Base-by-base conservation (phyloP, 371 early-diverging fungal species). In the Apophysomyces elegans region DNA sequence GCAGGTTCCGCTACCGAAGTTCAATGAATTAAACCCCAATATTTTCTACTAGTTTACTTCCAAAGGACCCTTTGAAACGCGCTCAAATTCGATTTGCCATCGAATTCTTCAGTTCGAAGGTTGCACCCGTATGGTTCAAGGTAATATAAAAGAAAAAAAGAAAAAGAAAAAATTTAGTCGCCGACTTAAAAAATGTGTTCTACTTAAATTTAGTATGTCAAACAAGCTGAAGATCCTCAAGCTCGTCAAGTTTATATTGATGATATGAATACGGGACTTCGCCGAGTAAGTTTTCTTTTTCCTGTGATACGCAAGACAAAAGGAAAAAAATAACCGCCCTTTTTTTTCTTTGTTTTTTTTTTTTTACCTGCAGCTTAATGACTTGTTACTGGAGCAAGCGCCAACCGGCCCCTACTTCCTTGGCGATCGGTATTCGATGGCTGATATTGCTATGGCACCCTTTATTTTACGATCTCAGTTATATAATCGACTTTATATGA, bases 361-460 rank as follows among this genome's bases (percentile, higher is more conserved):
- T 6, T 61, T 62, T 9, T 57, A 70, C 5, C 62, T 38, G 13
- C 65, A 68, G 69, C 56, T 78, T n/a, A 79, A 77, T 64, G 76
- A 79, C 14, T 72, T 85, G 46, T 72, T 86, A 37, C 63, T 64
- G 37, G 66, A 70, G 60, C 86, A 84, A 67, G 71, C 82, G 39
- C 35, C 78, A 16, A 72, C 76, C 0, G 90, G 90, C 0, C 90
- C 90, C 14, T 90, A 85, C 68, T 88, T 88, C 77, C 62, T 84
- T 18, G 88, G 88, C 32, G 65, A 71, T n/a, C 67, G 79, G 37
- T 89, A 78, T 47, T 83, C 86, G 12, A 64, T 86, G 37, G 90
- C 88, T 3, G 91, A 90, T 65, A 65, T 88, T 54, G 77, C 78
- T 8, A 62, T 79, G 14, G 84, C 82, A 4, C 86, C 90, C 37